Conservation (phyloP, 2,329 filamentous ascomycete genomes). For the Ophiocordyceps polyrhachis-furcata region DNA sequence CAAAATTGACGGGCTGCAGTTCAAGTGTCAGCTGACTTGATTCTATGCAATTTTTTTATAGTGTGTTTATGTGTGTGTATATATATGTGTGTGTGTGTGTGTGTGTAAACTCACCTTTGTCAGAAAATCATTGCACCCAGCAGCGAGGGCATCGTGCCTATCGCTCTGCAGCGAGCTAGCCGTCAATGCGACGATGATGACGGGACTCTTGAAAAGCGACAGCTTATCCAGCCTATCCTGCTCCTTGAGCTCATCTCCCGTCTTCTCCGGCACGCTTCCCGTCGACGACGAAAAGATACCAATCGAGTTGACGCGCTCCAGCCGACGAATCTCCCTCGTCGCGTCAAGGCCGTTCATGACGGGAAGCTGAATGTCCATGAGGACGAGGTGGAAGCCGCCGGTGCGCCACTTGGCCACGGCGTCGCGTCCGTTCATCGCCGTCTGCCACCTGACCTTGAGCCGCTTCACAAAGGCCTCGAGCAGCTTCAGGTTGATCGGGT, state of each 20-base stretch:
- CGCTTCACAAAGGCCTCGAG: slow-evolving; percentile 92
- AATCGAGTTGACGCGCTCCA: slow-evolving; percentile 82
- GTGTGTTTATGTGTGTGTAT: background rate
- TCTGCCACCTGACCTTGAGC: slow-evolving; percentile 89
- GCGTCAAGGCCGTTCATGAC: slow-evolving; percentile 93
- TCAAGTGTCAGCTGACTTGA: background rate
- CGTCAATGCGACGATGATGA: slow-evolving; percentile 94
- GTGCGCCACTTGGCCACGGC: slow-evolving; percentile 84
- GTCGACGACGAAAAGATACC: slow-evolving; percentile 68
- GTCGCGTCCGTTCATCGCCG: slow-evolving; percentile 87
- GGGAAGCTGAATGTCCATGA: slow-evolving; percentile 97
- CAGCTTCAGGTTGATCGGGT: slow-evolving; percentile 89
- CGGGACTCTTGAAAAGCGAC: slow-evolving; percentile 76
- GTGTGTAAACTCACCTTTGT: slow-evolving; percentile 52
- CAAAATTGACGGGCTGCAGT: slow-evolving; percentile 76
- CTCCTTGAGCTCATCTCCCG: slow-evolving; percentile 28
- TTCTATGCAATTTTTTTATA: background rate
- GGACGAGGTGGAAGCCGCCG: slow-evolving; percentile 84
- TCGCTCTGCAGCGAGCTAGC: slow-evolving; percentile 90
- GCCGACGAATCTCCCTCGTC: slow-evolving; percentile 77
- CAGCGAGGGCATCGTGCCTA: slow-evolving; percentile 81
- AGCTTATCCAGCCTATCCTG: slow-evolving; percentile 52
- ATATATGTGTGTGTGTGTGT: background rate
- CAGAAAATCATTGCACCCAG: slow-evolving; percentile 94
- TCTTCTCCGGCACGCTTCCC: slow-evolving; percentile 29